Base-by-base conservation (phyloP, 2,329 filamentous ascomycete genomes). In the Alternaria sp. region DNA sequence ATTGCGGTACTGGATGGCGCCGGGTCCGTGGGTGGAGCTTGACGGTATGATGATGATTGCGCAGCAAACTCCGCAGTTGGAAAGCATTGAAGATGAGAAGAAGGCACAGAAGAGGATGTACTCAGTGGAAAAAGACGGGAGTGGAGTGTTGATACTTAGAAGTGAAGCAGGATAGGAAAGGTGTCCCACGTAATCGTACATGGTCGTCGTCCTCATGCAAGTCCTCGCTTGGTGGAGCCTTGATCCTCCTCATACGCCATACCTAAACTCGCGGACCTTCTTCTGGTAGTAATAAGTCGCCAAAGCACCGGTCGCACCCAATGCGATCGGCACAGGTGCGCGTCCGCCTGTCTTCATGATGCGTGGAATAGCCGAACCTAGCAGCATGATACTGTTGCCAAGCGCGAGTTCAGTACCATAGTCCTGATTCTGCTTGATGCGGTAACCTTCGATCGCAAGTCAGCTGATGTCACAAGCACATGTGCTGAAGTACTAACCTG, bases 221-320 rank as follows among this genome's bases (percentile, higher is more conserved):
- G 7, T 7, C 14, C 8, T 49, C 5, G 22, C 26, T 38, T 18
- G 22, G 24, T 24, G 1, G 5, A 38, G 46, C 20, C 14, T 3
- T 14, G 16, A 18, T 18, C 30, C 46, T 51, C 7, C 46, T 63
- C 46, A 74, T 3, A 74, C 70, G 2, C 71, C 71, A 38, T 71
- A 74, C 59, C 67, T 69, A 36, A 72, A 74, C 49, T 74, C 71
- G 9, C 70, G 59, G n/a, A 72, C 67, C 55, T 74, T 74, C 62
- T 72, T 72, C 47, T 72, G 70, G 38, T 74, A 74, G 42, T 74
- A 74, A 32, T 64, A 72, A 7, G 67, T 69, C 22, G 71, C 71
- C 38, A 72, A 60, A 30, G 64, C 57, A 1, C 71, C 71, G 1
- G 70, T 74, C 5, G 57, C 66, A 22, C 70, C 71, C 6, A 74